These are phyloP conservation scores for Colletotrichum horii DNA, from an alignment of 2,329 filamentous ascomycete species.

Conservation along the genomic window DNA sequence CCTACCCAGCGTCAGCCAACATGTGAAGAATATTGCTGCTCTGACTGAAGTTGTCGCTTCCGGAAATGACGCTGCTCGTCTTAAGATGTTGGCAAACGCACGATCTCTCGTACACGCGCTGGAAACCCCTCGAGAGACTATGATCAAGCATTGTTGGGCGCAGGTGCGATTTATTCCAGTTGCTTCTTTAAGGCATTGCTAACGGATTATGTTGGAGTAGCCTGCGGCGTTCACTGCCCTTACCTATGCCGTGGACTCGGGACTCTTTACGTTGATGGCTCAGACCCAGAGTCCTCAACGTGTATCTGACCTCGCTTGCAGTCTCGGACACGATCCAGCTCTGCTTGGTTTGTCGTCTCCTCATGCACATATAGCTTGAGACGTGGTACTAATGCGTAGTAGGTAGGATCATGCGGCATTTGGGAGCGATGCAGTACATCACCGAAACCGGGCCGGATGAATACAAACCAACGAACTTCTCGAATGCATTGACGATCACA, in stretches of 20 bases:
- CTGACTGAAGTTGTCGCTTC: background rate
- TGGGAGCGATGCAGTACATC: slow-evolving; percentile 44
- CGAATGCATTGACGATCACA: slow-evolving; percentile 36
- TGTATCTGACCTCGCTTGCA: background rate
- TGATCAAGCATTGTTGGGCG: slow-evolving; percentile 51
- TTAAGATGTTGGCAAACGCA: background rate
- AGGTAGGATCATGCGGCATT: slow-evolving; percentile 39
- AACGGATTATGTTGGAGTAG: background rate
- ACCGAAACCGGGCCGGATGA: slow-evolving; percentile 36
- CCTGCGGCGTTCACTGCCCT: slow-evolving; percentile 29
- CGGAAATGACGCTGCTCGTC: background rate
- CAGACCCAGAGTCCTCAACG: slow-evolving; percentile 20
- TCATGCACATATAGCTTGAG: rapidly evolving
- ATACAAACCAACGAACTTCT: slow-evolving; percentile 44
- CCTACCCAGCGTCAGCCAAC: background rate
- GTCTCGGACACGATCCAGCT: background rate
- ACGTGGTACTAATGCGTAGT: background rate
- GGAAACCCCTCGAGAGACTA: slow-evolving; percentile 53
- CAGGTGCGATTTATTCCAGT: slow-evolving; percentile 37
- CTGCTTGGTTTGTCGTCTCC: background rate
- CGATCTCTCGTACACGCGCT: slow-evolving; percentile 27
- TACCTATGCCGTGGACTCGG: slow-evolving; percentile 35
- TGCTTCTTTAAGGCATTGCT: rapidly evolving
- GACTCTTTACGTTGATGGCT: slow-evolving; percentile 38
- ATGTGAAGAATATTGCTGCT: background rate